phyloP scores from a whole-genome alignment of 1,284 basidiomycete species.

The Ustilago xerochloae region DNA sequence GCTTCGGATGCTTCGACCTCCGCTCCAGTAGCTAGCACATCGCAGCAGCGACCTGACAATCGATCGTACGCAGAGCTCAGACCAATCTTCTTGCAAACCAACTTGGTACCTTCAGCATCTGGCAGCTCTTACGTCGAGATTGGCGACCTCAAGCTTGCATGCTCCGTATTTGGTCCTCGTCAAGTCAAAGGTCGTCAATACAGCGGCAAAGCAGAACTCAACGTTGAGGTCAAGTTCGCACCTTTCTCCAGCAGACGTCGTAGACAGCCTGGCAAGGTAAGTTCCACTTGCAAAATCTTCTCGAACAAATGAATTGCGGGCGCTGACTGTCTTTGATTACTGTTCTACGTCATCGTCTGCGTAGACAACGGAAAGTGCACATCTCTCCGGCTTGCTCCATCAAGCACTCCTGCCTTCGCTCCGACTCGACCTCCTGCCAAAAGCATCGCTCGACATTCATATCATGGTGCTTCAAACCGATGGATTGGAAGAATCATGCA shows the following conservation, averaged over 20 bases:
- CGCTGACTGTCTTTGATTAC: neutral
- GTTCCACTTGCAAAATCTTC: neutral
- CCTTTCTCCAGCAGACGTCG: slow-evolving; percentile 86
- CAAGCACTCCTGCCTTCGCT: slow-evolving; percentile 88
- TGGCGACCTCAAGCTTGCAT: slow-evolving; percentile 88
- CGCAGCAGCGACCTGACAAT: slow-evolving; percentile 27
- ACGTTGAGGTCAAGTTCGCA: slow-evolving; percentile 95
- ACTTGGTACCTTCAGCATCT: slow-evolving; percentile 89
- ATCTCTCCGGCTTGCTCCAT: slow-evolving; percentile 82
- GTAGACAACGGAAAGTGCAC: slow-evolving; percentile 92
- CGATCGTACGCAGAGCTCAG: slow-evolving; percentile 22
- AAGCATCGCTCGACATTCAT: slow-evolving; percentile 91
- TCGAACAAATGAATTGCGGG: no score
- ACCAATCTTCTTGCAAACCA: slow-evolving; percentile 79
- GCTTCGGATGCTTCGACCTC: slow-evolving; percentile 10
- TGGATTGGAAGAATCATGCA: slow-evolving; percentile 74
- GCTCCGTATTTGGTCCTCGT: slow-evolving; percentile 95
- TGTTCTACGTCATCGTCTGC: neutral
- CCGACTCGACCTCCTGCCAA: slow-evolving; percentile 88
- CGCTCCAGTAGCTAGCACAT: slow-evolving; percentile 5
- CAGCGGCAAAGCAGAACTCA: slow-evolving; percentile 85
- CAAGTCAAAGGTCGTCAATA: slow-evolving; percentile 81
- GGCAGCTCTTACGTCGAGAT: slow-evolving; percentile 95
- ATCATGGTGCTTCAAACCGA: slow-evolving; percentile 91
- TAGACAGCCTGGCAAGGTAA: slow-evolving; percentile 85